A percentile compares a stretch with the other conserved stretches of the same genome.
phyloP scores from a whole-genome alignment of 768 basidiomycete genomes.

The Holtermannia corniformis region DNA sequence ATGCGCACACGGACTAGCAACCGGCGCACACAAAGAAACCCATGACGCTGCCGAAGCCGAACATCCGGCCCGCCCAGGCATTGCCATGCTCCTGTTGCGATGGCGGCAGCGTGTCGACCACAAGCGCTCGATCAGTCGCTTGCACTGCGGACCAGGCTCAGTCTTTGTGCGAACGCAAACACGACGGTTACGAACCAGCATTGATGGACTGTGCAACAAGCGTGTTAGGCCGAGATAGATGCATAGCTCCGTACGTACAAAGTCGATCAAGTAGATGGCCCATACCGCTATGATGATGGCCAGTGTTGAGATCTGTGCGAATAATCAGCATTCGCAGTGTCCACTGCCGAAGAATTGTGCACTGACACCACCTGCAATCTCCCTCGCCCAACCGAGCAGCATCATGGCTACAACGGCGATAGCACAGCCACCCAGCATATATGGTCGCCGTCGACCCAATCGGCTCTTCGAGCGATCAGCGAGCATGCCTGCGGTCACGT shows the following conservation, averaged over 20 bases:
- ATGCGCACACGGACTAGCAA: background rate
- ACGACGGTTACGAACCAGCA: too few relatives aligned
- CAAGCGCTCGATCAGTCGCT: conserved; percentile 78
- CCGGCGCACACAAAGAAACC: conserved; percentile 85
- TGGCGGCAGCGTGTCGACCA: conserved; percentile 75
- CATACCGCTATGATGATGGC: conserved; percentile 70
- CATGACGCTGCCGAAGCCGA: conserved; percentile 70
- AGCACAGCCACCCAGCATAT: conserved; percentile 63
- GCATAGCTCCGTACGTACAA: conserved; percentile 26
- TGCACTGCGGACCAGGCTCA: too few relatives aligned
- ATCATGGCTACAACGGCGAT: conserved; percentile 65
- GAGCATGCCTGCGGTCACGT: conserved; percentile 49
- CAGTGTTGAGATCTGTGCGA: conserved; percentile 41
- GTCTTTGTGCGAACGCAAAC: too few relatives aligned
- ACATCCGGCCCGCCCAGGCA: conserved; percentile 93
- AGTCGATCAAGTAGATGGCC: conserved; percentile 61
- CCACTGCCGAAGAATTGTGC: background rate
- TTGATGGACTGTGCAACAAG: conserved; percentile 40
- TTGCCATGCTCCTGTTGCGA: conserved; percentile 71
- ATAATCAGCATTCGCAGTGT: background rate
- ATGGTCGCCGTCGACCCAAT: conserved; percentile 76
- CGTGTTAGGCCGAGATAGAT: background rate
- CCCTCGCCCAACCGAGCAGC: conserved; percentile 70
- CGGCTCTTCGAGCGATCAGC: conserved; percentile 75
- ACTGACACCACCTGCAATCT: conserved; percentile 51